Percentiles rank a stretch among this genome's conserved stretches.
Conservation (phyloP, 2,329 filamentous ascomycete species). For the Aschersonia sp. region DNA sequence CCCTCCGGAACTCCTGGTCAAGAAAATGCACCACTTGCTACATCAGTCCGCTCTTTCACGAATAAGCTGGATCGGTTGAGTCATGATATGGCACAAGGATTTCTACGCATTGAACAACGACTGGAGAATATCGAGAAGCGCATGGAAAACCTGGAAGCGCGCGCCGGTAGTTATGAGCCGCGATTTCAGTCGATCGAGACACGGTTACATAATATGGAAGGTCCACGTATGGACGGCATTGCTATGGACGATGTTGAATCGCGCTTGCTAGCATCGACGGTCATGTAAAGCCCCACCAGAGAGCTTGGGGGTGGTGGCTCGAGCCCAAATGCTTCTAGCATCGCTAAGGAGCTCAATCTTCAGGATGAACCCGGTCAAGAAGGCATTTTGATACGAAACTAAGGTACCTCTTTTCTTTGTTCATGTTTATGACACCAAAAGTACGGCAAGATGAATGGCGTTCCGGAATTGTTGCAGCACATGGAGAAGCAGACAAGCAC, state of each 20-base stretch:
- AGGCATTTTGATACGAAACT: too few relatives aligned
- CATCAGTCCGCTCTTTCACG: slow-evolving; percentile 40
- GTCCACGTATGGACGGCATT: slow-evolving; percentile 25
- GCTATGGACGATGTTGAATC: slow-evolving; percentile 31
- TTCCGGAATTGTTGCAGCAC: too few relatives aligned
- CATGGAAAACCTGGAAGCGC: slow-evolving; percentile 36
- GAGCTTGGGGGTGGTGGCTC: neutral
- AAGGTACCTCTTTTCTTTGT: too few relatives aligned
- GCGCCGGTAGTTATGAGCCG: slow-evolving; percentile 25
- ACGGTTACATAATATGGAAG: slow-evolving; percentile 26
- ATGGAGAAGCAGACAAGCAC: too few relatives aligned
- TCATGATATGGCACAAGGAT: slow-evolving; percentile 39
- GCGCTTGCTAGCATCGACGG: slow-evolving; percentile 25
- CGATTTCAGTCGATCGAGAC: slow-evolving; percentile 29
- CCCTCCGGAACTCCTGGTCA: slow-evolving; percentile 38
- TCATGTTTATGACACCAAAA: too few relatives aligned
- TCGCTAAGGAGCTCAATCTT: too few relatives aligned
- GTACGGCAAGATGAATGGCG: too few relatives aligned
- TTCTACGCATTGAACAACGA: slow-evolving; percentile 33
- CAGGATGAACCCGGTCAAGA: too few relatives aligned
- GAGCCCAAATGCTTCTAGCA: neutral
- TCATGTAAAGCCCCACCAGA: slow-evolving; percentile 19
- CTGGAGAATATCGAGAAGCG: slow-evolving; percentile 39
- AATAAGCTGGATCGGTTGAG: slow-evolving; percentile 45
- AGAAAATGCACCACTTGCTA: slow-evolving; percentile 42